phyloP scores from a whole-genome alignment of 2,329 filamentous ascomycete genomes.

The Teratosphaeria gauchensis region DNA sequence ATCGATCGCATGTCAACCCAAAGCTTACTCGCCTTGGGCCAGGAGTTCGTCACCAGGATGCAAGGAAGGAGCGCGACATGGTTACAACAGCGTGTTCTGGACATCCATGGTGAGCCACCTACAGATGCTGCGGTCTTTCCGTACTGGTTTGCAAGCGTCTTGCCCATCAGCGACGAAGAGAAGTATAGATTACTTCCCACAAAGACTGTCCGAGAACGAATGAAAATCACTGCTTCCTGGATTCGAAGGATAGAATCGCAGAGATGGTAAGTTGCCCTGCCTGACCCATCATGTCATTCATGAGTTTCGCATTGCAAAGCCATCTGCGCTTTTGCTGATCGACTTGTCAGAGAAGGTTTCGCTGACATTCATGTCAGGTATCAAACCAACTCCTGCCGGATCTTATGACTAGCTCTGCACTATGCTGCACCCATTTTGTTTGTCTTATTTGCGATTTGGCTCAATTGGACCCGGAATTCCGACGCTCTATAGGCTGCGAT shows the following conservation, averaged over 20 bases:
- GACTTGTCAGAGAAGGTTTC: constrained; percentile 1
- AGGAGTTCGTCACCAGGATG: constrained; percentile 61
- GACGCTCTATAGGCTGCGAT: background rate
- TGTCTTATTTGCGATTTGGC: constrained; percentile 18
- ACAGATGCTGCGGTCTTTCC: constrained; percentile 68
- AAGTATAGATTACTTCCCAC: constrained; percentile 69
- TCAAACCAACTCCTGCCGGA: constrained; percentile 30
- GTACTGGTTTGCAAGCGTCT: constrained; percentile 80
- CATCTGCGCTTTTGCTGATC: constrained; percentile 4
- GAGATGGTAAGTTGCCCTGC: constrained; percentile 52
- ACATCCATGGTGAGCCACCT: constrained; percentile 68
- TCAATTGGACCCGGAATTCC: constrained; percentile 10
- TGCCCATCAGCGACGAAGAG: constrained; percentile 67
- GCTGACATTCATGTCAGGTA: constrained; percentile 22
- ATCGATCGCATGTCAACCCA: constrained; percentile 58
- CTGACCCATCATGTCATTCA: background rate
- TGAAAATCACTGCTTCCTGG: constrained; percentile 78
- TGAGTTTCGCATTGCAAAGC: constrained; percentile 1
- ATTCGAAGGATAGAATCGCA: constrained; percentile 61
- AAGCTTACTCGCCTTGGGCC: constrained; percentile 55
- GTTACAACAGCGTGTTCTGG: constrained; percentile 62
- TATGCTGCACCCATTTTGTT: constrained; percentile 21
- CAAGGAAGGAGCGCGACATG: constrained; percentile 59
- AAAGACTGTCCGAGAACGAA: constrained; percentile 64
- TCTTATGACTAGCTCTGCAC: constrained; percentile 30